Conservation (phyloP, 2,329 filamentous ascomycete species). For the Fusarium sp. region DNA sequence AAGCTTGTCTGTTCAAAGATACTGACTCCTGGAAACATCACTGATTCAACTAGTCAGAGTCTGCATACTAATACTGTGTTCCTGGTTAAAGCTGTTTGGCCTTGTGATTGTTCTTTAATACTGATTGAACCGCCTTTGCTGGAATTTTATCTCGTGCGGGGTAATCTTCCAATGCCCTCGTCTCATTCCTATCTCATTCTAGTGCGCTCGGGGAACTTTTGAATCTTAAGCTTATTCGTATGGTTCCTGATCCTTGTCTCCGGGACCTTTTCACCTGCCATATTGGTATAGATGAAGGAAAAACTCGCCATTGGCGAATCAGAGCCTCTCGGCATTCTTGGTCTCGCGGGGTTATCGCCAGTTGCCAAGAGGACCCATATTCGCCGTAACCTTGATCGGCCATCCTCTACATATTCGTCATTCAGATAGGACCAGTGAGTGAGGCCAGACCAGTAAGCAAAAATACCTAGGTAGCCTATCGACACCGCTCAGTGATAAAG, state of each 20-base stretch:
- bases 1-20: too few species aligned
- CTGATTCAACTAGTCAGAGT: too few species aligned
- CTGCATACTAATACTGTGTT: too few species aligned
- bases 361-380: constrained; percentile 1
- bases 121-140: too few species aligned
- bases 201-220: constrained; percentile 35
- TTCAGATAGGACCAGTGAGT: background rate
- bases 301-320: constrained; percentile 5
- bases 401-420: background rate
- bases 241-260: constrained; percentile 31
- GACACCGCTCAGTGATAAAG: constrained; percentile 9
- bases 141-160: background rate
- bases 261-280: constrained; percentile 29
- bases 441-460: background rate
- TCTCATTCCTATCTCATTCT: background rate
- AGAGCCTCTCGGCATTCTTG: background rate
- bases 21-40: too few species aligned
- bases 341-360: constrained; percentile 10
- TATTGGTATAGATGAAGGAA: constrained; percentile 8
- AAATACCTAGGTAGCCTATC: background rate
- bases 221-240: constrained; percentile 39
- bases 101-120: too few species aligned
- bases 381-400: constrained; percentile 8
- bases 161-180: background rate
- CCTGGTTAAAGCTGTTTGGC: too few species aligned